These are phyloP conservation scores for Gonapodya sp. DNA, from an alignment of 192 early-diverging fungal species.

Conservation along the genomic window DNA sequence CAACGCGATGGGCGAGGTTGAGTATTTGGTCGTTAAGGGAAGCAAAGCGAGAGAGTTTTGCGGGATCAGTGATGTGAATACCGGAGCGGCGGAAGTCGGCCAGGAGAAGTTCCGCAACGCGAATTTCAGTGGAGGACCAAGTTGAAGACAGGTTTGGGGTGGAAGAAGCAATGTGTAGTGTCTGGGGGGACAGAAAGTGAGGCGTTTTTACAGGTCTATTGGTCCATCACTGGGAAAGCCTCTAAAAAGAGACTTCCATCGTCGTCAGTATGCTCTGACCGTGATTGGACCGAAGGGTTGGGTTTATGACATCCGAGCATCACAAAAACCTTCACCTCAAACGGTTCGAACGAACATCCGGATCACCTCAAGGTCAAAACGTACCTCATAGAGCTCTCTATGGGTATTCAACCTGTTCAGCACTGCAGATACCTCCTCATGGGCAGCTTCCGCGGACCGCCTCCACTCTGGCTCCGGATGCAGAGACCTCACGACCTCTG, in stretches of 20 bases:
- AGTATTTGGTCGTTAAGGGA: slow-evolving; percentile 74
- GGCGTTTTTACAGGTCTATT: too few relatives aligned
- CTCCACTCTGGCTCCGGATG: slow-evolving; percentile 69
- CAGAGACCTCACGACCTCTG: slow-evolving; percentile 84
- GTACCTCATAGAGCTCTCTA: slow-evolving; percentile 65
- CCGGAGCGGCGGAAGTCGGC: slow-evolving; percentile 93
- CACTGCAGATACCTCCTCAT: slow-evolving; percentile 62
- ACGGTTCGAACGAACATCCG: neutral
- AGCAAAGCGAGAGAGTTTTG: slow-evolving; percentile 64
- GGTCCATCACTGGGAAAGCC: too few relatives aligned
- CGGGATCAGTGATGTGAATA: slow-evolving; percentile 62
- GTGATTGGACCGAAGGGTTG: too few relatives aligned
- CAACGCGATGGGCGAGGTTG: slow-evolving; percentile 62
- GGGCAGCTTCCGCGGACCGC: slow-evolving; percentile 66
- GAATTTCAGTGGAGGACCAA: slow-evolving; percentile 60
- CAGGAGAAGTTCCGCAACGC: slow-evolving; percentile 71
- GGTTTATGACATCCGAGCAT: too few relatives aligned
- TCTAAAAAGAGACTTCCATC: too few relatives aligned
- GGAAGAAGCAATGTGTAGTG: slow-evolving; percentile 57
- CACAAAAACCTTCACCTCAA: too few relatives aligned
- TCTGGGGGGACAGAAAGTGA: slow-evolving; percentile 21
- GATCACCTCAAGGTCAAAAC: too few relatives aligned
- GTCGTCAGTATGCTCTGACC: too few relatives aligned
- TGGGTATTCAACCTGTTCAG: slow-evolving; percentile 94
- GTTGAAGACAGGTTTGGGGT: slow-evolving; percentile 35